Evolutionary conservation across 805 yeast species (phyloP), one percentile per base, ranked within the genome.

Genomic region (Candida sithepensis): DNA sequence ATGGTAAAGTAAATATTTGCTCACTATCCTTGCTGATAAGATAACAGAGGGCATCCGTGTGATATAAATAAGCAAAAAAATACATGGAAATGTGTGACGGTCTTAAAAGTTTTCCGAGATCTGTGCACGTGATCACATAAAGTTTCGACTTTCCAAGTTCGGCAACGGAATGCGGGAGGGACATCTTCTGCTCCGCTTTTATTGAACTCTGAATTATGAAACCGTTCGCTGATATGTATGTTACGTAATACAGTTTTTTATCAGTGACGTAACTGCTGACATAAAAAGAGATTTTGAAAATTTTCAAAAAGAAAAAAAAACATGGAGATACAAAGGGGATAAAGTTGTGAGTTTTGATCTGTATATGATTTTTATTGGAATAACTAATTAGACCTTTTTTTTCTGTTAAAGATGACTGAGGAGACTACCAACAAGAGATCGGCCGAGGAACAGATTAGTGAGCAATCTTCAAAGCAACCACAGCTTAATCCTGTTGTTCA

Each of bases 91-190:
- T 3, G 10, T 10, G 28, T 13, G 3, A 10, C 16, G 21, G n/a
- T 8, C 14, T 18, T 14, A 22, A n/a, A 39, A 39, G 23, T 39
- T 39, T 39, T 39, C 39, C 28, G 26, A n/a, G 18, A 24, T 26
- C 30, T 24, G 33, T 6, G n/a, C 44, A 41, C 38, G 38, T 37
- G 37, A 24, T 4, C 5, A 8, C 8, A 16, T 10, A 30, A 22
- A 44, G 49, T 41, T 45, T 52, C 42, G 49, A 52, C 43, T 42
- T 50, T 54, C 58, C 57, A 14, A 26, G 43, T 49, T 44, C 24
- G 56, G 58, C 45, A 37, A 37, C 33, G 24, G 4, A 37, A 45
- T 49, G 51, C 58, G 51, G 37, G 26, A 40, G 34, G 42, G 42
- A 40, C 41, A 19, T 39, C 23, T 22, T 13, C 20, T 2, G 4